A percentile compares a stretch with the other conserved stretches of the same genome.
Conservation (phyloP, 2,329 filamentous ascomycete genomes). For the Curvularia verruculosa region DNA sequence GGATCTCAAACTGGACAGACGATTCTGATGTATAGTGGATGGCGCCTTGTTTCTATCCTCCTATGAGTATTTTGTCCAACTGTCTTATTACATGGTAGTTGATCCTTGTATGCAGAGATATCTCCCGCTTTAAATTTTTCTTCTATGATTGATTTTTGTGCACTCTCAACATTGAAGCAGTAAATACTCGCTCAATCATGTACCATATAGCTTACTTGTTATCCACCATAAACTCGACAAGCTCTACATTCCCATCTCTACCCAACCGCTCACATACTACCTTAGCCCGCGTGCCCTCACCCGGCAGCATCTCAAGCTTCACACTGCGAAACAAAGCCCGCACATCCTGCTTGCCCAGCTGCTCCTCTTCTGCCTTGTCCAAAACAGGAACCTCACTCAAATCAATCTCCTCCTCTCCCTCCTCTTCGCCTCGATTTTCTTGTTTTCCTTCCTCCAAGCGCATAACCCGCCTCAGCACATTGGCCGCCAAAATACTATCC, state of each 20-base stretch:
- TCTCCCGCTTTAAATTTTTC: conserved; percentile 12
- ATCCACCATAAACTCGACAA: neutral
- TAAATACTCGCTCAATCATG: neutral
- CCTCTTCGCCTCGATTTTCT: neutral
- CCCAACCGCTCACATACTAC: neutral
- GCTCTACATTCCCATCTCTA: neutral
- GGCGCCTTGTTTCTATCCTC: conserved; percentile 26
- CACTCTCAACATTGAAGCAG: neutral
- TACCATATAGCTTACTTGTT: neutral
- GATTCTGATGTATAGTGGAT: conserved; percentile 43
- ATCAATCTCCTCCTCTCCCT: neutral
- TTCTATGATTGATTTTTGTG: neutral
- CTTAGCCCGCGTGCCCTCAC: neutral
- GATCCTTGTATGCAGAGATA: conserved; percentile 22
- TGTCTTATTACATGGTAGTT: conserved; percentile 15
- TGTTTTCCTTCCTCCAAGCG: conserved; percentile 4
- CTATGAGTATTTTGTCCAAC: conserved; percentile 16
- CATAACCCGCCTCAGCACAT: conserved; percentile 14
- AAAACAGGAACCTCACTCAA: neutral
- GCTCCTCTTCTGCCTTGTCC: neutral
- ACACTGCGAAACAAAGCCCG: neutral
- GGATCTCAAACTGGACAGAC: conserved; percentile 17
- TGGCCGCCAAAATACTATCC: conserved; percentile 34
- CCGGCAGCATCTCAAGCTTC: neutral
- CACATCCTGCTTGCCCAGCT: no score